Base-by-base conservation (phyloP, 2,329 filamentous ascomycete species). In the Penicillium frequentans region DNA sequence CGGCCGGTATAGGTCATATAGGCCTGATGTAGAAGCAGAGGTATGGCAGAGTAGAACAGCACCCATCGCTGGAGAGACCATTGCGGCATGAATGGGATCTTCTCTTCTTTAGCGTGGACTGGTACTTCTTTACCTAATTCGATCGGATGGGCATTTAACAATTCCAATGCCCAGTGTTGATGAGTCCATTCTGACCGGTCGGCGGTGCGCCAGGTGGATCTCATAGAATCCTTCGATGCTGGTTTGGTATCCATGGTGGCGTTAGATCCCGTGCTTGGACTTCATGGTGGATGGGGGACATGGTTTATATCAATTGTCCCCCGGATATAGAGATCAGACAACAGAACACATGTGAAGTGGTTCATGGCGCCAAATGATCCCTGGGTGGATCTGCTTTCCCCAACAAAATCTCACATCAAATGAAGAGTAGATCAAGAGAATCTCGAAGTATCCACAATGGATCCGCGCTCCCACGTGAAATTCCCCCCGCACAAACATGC, bases 21-120 rank as follows among this genome's bases (percentile, higher is more conserved):
- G 19, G 64, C 53, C 58, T 79, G 73, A 26, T 80, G 77, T 0
- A 77, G 45, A 35, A 69, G 54, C 10, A 80, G 60, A 1, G 77
- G 77, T 6, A 76, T 61, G 2, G 68, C 59, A 0, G 77, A 69
- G 56, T 80, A 74, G 14, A 73, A 64, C 1, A 80, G 54, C 0
- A 79, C 71, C 76, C 76, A 80, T 6, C 68, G 62, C 51, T 79
- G 75, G 3, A 70, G 61, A 21, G 70, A 68, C 62, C 64, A 70
- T 29, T 77, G 68, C 0, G 74, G 66, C 24, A 78, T 60, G 50
- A 73, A 70, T 0, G 77, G 77, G 3, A 80, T 60, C 37, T 74
- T 74, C 37, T 80, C 77, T 1, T 68, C 68, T 63, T 81, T 81
- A 11, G 64, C 48, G 61, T 78, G 74, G 2, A 77, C 69, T 0